Evolutionary conservation across 495 filamentous ascomycete species (phyloP).

Genomic region (Lepidopterella palustris): DNA sequence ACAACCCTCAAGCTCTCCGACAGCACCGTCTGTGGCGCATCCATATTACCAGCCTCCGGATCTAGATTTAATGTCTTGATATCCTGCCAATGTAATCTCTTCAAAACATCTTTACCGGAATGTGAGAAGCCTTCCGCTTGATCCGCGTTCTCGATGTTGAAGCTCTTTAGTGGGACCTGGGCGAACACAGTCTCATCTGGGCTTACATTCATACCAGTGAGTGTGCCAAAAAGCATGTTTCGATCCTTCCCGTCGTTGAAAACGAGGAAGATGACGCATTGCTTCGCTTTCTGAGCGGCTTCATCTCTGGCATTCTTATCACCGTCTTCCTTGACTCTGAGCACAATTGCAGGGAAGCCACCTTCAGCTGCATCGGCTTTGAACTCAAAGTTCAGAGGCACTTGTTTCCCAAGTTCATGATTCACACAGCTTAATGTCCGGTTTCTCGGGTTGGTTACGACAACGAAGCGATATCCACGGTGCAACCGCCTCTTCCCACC

Average conservation of each 20-base stretch:
- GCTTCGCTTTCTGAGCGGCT: conserved; percentile 40
- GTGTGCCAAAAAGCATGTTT: conserved; percentile 55
- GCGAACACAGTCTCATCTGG: conserved; percentile 55
- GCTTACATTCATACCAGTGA: conserved; percentile 58
- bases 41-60: conserved; percentile 37
- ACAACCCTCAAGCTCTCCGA: conserved; percentile 62
- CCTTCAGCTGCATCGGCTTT: conserved; percentile 58
- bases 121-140: conserved; percentile 43
- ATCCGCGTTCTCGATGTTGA: conserved; percentile 56
- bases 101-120: conserved; percentile 26
- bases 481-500: conserved; percentile 62
- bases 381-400: conserved; percentile 66
- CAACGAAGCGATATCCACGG: conserved; percentile 65
- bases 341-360: conserved; percentile 45
- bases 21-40: conserved; percentile 50
- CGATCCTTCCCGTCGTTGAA: conserved; percentile 66
- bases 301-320: no score
- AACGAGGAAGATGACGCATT: conserved; percentile 61
- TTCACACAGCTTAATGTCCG: conserved; percentile 68
- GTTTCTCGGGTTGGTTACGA: conserved; percentile 66
- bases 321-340: conserved; percentile 65
- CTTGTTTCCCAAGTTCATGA: conserved; percentile 51
- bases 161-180: conserved; percentile 54
- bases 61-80: conserved; percentile 40
- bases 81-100: conserved; percentile 41